Evolutionary conservation across 2,329 filamentous ascomycete genomes (phyloP).

Genomic region (Xylaria multiplex): DNA sequence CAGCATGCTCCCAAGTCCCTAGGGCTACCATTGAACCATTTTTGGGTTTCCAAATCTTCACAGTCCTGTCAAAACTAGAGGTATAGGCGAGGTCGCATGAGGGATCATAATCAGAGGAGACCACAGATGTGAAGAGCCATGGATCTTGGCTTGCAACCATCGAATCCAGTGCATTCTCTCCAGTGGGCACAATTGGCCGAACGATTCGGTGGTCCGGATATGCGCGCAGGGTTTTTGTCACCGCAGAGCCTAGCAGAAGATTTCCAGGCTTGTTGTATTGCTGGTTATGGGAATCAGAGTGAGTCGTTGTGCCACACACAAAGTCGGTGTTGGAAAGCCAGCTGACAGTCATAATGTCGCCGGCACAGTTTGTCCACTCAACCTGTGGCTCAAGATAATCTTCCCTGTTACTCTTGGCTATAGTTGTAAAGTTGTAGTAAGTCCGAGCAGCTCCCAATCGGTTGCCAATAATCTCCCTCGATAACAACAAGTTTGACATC

Average conservation of each 20-base stretch:
- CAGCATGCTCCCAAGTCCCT: constrained; percentile 66
- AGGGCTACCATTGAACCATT: constrained; percentile 56
- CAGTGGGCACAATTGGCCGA: constrained; percentile 62
- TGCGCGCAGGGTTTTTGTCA: constrained; percentile 57
- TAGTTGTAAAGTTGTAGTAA: constrained; percentile 58
- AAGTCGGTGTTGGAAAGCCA: constrained; percentile 67
- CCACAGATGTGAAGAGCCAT: constrained; percentile 72
- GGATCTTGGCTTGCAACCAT: constrained; percentile 69
- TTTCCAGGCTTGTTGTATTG: constrained; percentile 75
- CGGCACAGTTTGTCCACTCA: constrained; percentile 70
- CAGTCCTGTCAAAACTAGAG: constrained; percentile 69
- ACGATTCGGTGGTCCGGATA: constrained; percentile 67
- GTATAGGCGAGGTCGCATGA: constrained; percentile 62
- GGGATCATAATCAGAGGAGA: constrained; percentile 67
- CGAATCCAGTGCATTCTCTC: constrained; percentile 64
- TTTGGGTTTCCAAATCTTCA: constrained; percentile 66
- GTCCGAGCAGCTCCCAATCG: constrained; percentile 54
- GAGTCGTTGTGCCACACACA: constrained; percentile 70
- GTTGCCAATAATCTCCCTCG: constrained; percentile 61
- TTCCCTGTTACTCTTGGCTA: constrained; percentile 58
- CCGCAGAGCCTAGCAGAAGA: constrained; percentile 64
- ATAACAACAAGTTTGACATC: constrained; percentile 57
- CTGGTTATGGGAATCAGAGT: constrained; percentile 71
- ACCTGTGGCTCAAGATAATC: constrained; percentile 61
- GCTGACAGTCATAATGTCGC: constrained; percentile 67